A percentile compares a stretch with the other conserved stretches of the same genome.
These are phyloP conservation scores for Lodderomyces elongisporus DNA, from an alignment of 1,139 yeast species.

Conservation along the genomic window DNA sequence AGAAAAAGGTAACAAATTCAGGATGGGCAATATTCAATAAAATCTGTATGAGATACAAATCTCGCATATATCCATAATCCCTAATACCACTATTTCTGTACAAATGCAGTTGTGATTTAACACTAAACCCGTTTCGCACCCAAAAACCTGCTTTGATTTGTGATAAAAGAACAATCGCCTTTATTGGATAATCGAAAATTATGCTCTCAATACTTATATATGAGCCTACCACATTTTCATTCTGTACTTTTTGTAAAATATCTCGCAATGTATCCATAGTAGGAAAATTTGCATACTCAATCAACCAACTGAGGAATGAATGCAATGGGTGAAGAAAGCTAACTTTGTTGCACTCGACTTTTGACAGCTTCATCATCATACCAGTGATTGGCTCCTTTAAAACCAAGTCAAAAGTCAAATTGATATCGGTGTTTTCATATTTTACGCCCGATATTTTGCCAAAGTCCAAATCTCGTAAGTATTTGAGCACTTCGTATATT, in stretches of 20 bases:
- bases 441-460: slow-evolving; percentile 24
- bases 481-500: slow-evolving; percentile 27
- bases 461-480: slow-evolving; percentile 28
- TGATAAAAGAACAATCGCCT: slow-evolving; percentile 57
- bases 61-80: slow-evolving; percentile 77
- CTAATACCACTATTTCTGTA: slow-evolving; percentile 79
- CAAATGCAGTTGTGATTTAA: slow-evolving; percentile 72
- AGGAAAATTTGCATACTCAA: slow-evolving; percentile 46
- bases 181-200: slow-evolving; percentile 68
- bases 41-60: slow-evolving; percentile 66
- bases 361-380: slow-evolving; percentile 19
- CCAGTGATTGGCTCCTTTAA: slow-evolving; percentile 22
- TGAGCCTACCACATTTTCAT: slow-evolving; percentile 1
- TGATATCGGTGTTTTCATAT: slow-evolving; percentile 28
- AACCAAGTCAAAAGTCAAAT: slow-evolving; percentile 15
- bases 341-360: slow-evolving; percentile 40
- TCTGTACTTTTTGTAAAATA: slow-evolving; percentile 13
- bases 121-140: slow-evolving; percentile 62
- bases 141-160: slow-evolving; percentile 56
- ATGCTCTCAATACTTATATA: slow-evolving; percentile 17
- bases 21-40: slow-evolving; percentile 58
- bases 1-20: slow-evolving; percentile 50
- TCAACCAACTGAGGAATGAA: slow-evolving; percentile 64
- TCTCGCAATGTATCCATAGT: slow-evolving; percentile 17
- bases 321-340: slow-evolving; percentile 82